Percentiles rank a stretch among this genome's conserved stretches.
Conservation (phyloP, 2,329 filamentous ascomycete genomes). For the Ceratocystis colombiana region DNA sequence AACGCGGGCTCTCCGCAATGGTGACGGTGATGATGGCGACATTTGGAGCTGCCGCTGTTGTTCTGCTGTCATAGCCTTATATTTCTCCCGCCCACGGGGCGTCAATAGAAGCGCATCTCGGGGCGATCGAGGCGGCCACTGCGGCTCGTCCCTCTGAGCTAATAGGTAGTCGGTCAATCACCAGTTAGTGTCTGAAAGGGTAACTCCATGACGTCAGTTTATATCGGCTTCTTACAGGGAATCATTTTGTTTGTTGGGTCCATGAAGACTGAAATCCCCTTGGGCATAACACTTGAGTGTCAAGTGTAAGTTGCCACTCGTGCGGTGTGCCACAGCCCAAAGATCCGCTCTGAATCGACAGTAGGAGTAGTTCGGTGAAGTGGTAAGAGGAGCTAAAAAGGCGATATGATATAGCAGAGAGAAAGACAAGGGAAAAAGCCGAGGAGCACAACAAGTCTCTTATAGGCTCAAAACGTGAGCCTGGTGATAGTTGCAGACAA, state of each 20-base stretch:
- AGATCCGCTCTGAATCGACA: background rate
- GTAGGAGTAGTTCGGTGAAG: background rate
- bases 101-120: constrained; percentile 56
- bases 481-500: background rate
- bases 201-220: constrained; percentile 10
- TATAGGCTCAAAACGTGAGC: too few relatives aligned
- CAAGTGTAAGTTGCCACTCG: background rate
- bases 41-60: constrained; percentile 48
- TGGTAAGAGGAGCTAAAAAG: background rate
- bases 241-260: constrained; percentile 24
- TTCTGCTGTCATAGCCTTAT: constrained; percentile 34
- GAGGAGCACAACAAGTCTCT: background rate
- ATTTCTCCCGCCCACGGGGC: constrained; percentile 67
- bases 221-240: constrained; percentile 19
- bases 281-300: constrained; percentile 16
- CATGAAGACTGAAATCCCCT: constrained; percentile 23
- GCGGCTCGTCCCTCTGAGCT: constrained; percentile 35
- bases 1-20: constrained; percentile 32
- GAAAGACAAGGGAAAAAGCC: background rate
- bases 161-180: constrained; percentile 27
- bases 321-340: background rate
- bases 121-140: constrained; percentile 59
- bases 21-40: constrained; percentile 59
- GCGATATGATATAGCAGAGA: background rate
- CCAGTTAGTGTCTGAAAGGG: background rate